Evolutionary conservation across 352 stramenopile species (phyloP).

Genomic region (Globisporangium paddicum): DNA sequence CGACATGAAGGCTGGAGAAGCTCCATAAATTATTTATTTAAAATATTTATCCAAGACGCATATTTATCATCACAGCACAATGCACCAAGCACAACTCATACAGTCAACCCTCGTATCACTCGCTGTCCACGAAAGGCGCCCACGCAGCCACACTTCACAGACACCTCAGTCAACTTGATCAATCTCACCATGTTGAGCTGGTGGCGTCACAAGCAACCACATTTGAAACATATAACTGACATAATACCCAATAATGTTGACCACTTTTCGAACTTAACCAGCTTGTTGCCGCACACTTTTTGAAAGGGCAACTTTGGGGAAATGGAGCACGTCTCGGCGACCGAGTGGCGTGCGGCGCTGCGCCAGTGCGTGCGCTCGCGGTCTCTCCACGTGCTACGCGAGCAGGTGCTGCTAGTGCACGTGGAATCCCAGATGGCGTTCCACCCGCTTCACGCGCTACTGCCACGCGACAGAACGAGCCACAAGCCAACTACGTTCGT

Average conservation of each 20-base stretch:
- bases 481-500: not conserved
- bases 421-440: slow-evolving; percentile 7
- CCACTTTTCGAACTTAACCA: not conserved
- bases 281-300: not conserved
- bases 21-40: not conserved
- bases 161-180: no score
- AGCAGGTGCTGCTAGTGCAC: slow-evolving; percentile 10
- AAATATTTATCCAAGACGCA: not conserved
- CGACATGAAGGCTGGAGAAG: not conserved
- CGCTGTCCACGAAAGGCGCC: not conserved
- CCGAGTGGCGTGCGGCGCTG: slow-evolving; percentile 10
- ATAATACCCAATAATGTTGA: not conserved
- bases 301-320: not conserved
- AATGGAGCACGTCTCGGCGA: not conserved
- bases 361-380: not conserved
- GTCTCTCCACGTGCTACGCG: not conserved
- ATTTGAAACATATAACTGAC: not conserved
- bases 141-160: not conserved
- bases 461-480: not conserved
- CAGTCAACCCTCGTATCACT: not conserved
- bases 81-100: not conserved
- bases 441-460: slow-evolving; percentile 16
- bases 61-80: not conserved
- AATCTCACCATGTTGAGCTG: no score
- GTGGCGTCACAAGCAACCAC: not conserved